Evolutionary conservation across 176 grass and related monocot genomes (phyloP).

Genomic region (Alopecurus myosuroides): DNA sequence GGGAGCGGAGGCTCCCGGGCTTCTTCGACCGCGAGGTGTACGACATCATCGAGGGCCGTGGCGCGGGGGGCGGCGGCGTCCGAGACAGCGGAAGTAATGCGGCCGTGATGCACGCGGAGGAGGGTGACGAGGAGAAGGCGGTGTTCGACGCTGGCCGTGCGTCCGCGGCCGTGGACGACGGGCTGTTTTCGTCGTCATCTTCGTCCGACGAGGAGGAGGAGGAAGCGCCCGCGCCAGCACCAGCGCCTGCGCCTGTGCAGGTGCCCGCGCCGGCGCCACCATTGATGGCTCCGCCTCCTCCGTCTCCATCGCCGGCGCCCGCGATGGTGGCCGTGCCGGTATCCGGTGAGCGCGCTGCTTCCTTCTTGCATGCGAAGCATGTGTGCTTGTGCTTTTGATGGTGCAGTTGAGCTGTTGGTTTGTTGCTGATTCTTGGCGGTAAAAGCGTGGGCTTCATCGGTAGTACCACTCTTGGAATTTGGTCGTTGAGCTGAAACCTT

Average conservation of each 20-base stretch:
- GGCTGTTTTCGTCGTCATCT: constrained; percentile 24
- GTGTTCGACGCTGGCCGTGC: constrained; percentile 2
- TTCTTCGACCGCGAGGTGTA: constrained; percentile 96
- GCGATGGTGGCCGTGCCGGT: background rate
- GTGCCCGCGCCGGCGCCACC: background rate
- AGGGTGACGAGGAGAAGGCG: constrained; percentile 1
- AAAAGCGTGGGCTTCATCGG: background rate
- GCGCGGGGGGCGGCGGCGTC: background rate
- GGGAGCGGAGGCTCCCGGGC: constrained; percentile 78
- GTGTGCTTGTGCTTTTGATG: background rate
- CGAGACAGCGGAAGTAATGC: background rate
- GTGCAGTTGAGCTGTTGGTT: constrained; percentile 2
- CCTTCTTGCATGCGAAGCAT: constrained; percentile 6
- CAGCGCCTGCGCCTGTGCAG: background rate
- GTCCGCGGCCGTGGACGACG: background rate
- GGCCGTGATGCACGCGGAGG: constrained; percentile 4
- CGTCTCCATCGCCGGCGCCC: background rate
- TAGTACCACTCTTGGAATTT: background rate
- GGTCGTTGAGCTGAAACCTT: background rate
- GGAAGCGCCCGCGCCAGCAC: background rate
- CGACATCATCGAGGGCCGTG: constrained; percentile 76
- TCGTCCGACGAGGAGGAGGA: constrained; percentile 30
- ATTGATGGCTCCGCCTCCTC: background rate
- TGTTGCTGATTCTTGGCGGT: constrained; percentile 9
- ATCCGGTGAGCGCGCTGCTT: constrained; percentile 29